Evolutionary conservation across 768 basidiomycete species (phyloP).

Genomic region (Phaffia tasmanica): DNA sequence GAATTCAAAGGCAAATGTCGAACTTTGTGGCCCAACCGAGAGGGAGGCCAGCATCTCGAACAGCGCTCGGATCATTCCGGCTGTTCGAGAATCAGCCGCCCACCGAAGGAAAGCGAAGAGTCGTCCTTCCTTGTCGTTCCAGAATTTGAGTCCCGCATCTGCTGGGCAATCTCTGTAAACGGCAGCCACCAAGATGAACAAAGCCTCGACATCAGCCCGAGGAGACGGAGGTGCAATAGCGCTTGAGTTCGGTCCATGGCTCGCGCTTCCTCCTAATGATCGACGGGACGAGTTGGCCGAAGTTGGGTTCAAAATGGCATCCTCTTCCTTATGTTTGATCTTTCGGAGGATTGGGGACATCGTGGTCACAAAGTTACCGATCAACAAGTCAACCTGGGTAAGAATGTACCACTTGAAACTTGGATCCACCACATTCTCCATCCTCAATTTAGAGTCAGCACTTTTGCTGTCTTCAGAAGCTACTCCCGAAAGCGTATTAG

Average conservation of each 20-base stretch:
- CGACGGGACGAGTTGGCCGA: slow-evolving; percentile 27
- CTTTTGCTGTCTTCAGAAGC: not conserved
- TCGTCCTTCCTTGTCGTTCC: slow-evolving; percentile 52
- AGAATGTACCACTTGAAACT: slow-evolving; percentile 52
- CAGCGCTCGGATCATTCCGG: slow-evolving; percentile 61
- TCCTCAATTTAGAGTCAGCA: not conserved
- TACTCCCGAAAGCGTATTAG: not conserved
- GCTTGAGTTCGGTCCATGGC: not conserved
- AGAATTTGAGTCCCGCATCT: slow-evolving; percentile 73
- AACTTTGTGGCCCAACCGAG: slow-evolving; percentile 70
- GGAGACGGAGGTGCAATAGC: slow-evolving; percentile 39
- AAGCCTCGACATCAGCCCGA: slow-evolving; percentile 70
- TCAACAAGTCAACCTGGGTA: slow-evolving; percentile 55
- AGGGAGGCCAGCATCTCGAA: slow-evolving; percentile 83
- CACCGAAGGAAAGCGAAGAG: slow-evolving; percentile 72
- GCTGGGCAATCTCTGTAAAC: slow-evolving; percentile 62
- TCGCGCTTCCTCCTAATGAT: not conserved
- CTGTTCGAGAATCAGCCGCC: slow-evolving; percentile 67
- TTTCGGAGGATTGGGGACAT: slow-evolving; percentile 36
- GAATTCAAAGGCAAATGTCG: slow-evolving; percentile 79
- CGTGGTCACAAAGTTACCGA: slow-evolving; percentile 46
- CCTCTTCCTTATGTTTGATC: slow-evolving; percentile 82
- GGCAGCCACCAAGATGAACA: slow-evolving; percentile 72
- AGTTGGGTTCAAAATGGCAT: slow-evolving; percentile 57
- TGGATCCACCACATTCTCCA: slow-evolving; percentile 28